Conservation (phyloP, 495 filamentous ascomycete species). For the Chaetomium fimeti region DNA sequence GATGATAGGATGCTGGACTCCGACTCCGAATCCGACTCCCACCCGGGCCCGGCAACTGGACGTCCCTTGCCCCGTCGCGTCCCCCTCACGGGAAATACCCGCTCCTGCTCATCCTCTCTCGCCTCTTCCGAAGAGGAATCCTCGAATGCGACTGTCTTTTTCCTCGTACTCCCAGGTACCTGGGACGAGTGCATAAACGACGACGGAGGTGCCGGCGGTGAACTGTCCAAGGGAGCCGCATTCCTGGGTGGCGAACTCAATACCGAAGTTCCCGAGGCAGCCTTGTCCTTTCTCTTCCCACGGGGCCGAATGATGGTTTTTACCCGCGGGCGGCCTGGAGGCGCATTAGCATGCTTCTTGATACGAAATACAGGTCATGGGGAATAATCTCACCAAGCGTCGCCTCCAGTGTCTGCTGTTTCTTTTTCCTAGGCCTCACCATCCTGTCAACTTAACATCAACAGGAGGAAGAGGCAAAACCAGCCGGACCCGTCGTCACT, state of each 20-base stretch:
- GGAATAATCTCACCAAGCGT: slow-evolving; percentile 20
- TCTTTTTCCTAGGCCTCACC: slow-evolving; percentile 17
- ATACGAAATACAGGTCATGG: neutral
- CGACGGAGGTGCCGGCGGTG: slow-evolving; percentile 9
- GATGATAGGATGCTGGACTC: neutral
- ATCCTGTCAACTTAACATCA: slow-evolving; percentile 9
- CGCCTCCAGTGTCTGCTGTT: slow-evolving; percentile 32
- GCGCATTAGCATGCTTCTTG: neutral
- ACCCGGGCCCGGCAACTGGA: neutral
- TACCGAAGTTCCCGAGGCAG: neutral
- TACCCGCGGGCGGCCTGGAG: slow-evolving; percentile 16
- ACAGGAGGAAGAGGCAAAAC: neutral
- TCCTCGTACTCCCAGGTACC: slow-evolving; percentile 1
- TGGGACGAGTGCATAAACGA: slow-evolving; percentile 22
- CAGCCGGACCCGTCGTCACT: neutral
- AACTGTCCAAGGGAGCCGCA: neutral
- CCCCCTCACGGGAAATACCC: neutral
- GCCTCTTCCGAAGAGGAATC: slow-evolving; percentile 4
- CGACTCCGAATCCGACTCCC: neutral
- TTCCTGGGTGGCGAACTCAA: slow-evolving; percentile 1
- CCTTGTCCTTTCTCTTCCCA: neutral
- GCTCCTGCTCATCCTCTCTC: neutral
- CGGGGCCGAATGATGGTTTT: slow-evolving; percentile 7
- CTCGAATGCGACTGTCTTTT: neutral
- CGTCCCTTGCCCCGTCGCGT: neutral